Base-by-base conservation (phyloP, 768 basidiomycete species). In the Ramaria rubella region DNA sequence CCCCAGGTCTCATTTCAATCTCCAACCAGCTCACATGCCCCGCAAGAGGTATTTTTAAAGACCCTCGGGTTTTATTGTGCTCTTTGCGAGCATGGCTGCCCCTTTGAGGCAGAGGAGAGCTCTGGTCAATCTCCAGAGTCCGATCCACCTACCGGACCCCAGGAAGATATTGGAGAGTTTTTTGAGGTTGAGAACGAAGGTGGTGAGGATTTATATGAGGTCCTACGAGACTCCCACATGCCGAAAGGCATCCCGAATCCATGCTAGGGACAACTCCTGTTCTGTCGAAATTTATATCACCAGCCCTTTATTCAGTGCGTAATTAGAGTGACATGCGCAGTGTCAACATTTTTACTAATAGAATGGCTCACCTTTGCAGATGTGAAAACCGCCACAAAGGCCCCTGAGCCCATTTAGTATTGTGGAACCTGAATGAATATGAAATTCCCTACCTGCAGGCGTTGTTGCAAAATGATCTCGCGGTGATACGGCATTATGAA, bases 41-140 rank as follows among this genome's bases (percentile, higher is more conserved):
- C 5, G 12, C 19, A 19, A 5, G 60, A 63, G 38, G 52, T 66
- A 6, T 65, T 66, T 51, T 24, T 45, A 2, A 65, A 65, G 36
- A 67, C 65, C 6, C 46, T 67, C 3, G 61, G 53, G 1, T 61
- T 67, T 45, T 67, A 54, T 33, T 64, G 62, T 55, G 57, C 62
- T 17, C 30, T 67, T 12, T 21, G 6, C 1, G 59, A 65, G 17
- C 57, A 59, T 19, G 66, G 65, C 12, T 65, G 64, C 50, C 36
- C 52, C 11, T 61, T 67, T 45, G 54, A n/a, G n/a, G n/a, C n/a
- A n/a, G n/a, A n/a, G n/a, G n/a, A n/a, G n/a, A n/a, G n/a, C n/a
- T n/a, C n/a, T n/a, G n/a, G n/a, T n/a, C n/a, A n/a, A n/a, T n/a
- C n/a, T n/a, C n/a, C n/a, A n/a, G n/a, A n/a, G 14, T 26, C 49